Evolutionary conservation across 2,329 filamentous ascomycete genomes (phyloP).

Genomic region (Fusarium begoniae): DNA sequence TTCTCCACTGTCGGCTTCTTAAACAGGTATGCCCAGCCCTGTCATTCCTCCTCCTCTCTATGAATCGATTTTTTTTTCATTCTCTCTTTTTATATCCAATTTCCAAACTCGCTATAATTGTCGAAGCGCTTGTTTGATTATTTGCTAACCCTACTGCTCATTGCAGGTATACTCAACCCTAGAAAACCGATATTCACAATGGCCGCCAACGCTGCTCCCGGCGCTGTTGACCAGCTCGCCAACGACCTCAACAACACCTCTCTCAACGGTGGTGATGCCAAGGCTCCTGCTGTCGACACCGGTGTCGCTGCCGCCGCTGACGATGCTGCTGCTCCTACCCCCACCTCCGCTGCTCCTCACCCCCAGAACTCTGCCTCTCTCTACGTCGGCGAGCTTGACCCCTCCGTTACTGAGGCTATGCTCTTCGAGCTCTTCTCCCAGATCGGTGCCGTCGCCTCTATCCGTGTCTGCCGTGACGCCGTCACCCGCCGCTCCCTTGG

Average conservation of each 20-base stretch:
- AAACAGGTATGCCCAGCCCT: slow-evolving; percentile 30
- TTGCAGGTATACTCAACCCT: slow-evolving; percentile 31
- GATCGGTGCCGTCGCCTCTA: slow-evolving; percentile 98
- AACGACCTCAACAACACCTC: slow-evolving; percentile 78
- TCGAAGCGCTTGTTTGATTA: slow-evolving; percentile 11
- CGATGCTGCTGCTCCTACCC: slow-evolving; percentile 74
- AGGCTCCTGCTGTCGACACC: slow-evolving; percentile 78
- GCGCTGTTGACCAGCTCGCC: slow-evolving; percentile 82
- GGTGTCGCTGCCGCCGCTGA: slow-evolving; percentile 65
- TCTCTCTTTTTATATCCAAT: background rate
- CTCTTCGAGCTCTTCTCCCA: slow-evolving; percentile 99
- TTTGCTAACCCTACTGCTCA: slow-evolving; percentile 23
- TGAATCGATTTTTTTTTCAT: background rate
- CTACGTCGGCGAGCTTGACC: slow-evolving; percentile 98
- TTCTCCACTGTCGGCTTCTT: slow-evolving; percentile 33
- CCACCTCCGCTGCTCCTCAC: slow-evolving; percentile 77
- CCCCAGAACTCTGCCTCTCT: slow-evolving; percentile 96
- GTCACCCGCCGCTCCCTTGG: slow-evolving; percentile 98
- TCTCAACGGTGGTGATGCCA: slow-evolving; percentile 74
- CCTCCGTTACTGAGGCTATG: slow-evolving; percentile 98
- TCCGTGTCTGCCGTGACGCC: slow-evolving; percentile 99
- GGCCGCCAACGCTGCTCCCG: slow-evolving; percentile 66
- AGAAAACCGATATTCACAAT: slow-evolving; percentile 56
- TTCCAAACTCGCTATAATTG: background rate
- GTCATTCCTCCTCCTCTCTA: slow-evolving; percentile 13